phyloP scores from a whole-genome alignment of 495 filamentous ascomycete species.

The Penicillium simplicissimum region DNA sequence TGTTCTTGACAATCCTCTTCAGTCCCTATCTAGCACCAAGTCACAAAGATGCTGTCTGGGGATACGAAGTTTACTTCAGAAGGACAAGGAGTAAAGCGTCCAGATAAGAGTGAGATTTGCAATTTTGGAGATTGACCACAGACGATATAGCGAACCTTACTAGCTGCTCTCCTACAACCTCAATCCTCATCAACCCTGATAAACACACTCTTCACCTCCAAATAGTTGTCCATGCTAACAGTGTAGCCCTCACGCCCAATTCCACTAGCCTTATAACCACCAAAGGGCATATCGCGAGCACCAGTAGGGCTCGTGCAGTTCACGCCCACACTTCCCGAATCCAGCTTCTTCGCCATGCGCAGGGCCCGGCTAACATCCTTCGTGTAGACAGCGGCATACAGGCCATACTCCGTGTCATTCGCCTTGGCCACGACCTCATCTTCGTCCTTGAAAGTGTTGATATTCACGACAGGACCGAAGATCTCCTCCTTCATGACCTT shows the following conservation, averaged over 20 bases:
- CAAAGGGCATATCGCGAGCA: conserved; percentile 46
- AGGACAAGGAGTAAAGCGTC: neutral
- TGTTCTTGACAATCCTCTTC: too few relatives aligned
- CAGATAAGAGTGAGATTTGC: neutral
- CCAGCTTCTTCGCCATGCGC: conserved; percentile 47
- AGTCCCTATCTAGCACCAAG: too few relatives aligned
- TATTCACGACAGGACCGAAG: conserved; percentile 48
- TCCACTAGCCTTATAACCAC: conserved; percentile 54
- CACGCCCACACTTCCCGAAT: conserved; percentile 54
- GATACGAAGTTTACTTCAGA: too few relatives aligned
- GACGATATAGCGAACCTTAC: neutral
- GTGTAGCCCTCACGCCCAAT: conserved; percentile 47
- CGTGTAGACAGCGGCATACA: conserved; percentile 50
- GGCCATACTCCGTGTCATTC: conserved; percentile 43
- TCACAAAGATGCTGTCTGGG: too few relatives aligned
- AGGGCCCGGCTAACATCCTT: conserved; percentile 48
- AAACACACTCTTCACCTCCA: conserved; percentile 53
- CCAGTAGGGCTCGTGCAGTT: conserved; percentile 46
- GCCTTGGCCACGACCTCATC: conserved; percentile 42
- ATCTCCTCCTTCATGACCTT: conserved; percentile 45
- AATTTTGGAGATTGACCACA: neutral
- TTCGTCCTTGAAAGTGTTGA: conserved; percentile 41
- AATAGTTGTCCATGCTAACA: conserved; percentile 41
- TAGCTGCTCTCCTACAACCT: neutral
- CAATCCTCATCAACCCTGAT: conserved; percentile 25